Percentiles rank a stretch among this genome's conserved stretches.
phyloP scores from a whole-genome alignment of 768 basidiomycete species.

The Zangia roseola region DNA sequence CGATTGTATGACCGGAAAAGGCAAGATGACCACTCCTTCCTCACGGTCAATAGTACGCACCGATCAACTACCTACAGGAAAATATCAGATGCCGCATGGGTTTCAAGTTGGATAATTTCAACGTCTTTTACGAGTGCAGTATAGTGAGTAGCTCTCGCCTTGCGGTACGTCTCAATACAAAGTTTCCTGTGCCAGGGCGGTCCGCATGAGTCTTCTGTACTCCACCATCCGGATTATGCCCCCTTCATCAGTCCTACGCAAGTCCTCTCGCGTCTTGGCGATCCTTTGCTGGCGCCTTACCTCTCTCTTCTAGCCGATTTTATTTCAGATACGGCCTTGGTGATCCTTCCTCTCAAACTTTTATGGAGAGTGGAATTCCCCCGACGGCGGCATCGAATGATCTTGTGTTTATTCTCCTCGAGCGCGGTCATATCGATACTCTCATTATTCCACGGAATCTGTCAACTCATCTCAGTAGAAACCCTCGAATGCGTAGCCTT shows the following conservation, averaged over 20 bases:
- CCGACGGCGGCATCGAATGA: not conserved
- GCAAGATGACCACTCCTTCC: not conserved
- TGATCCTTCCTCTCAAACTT: not conserved
- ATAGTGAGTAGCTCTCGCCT: not conserved
- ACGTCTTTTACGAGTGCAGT: not conserved
- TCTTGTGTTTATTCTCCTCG: not conserved
- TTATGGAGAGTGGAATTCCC: not conserved
- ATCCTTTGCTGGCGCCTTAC: not conserved
- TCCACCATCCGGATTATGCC: not conserved
- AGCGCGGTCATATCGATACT: not conserved
- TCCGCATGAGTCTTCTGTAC: conserved; percentile 5
- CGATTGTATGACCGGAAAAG: not conserved
- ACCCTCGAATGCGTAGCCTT: not conserved
- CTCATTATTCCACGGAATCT: not conserved
- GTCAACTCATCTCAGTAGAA: not conserved
- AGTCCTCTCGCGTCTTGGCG: not conserved
- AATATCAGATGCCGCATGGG: not conserved
- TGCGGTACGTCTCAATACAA: not conserved
- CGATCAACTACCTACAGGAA: not conserved
- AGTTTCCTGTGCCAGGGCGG: not conserved
- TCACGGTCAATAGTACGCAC: not conserved
- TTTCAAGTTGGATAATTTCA: not conserved
- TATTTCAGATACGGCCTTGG: not conserved
- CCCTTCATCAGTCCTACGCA: not conserved
- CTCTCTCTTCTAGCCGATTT: not conserved